Evolutionary conservation across 163 green algal species (phyloP), one percentile per base, ranked within the genome.

Genomic region (Smithsoniella earleae): DNA sequence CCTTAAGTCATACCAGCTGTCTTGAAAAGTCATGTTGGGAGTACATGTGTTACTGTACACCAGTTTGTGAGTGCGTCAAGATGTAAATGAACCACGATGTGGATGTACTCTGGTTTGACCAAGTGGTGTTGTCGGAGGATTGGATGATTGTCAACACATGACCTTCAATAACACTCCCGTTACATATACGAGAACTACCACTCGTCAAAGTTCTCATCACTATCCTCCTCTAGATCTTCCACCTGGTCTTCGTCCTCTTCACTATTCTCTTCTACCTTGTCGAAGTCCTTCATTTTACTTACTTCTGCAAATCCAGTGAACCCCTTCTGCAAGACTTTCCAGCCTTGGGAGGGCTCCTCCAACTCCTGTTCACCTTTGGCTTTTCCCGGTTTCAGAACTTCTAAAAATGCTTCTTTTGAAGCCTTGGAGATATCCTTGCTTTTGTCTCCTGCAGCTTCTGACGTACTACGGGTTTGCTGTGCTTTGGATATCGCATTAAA

Each of bases 291-390:
- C n/a, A 69, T 30, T 31, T 69, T 69, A 3, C 25, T 34, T n/a
- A 33, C 58, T n/a, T 69, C 58, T 18, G 40, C 16, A 18, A 69
- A 43, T 13, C 58, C 58, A n/a, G 58, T 69, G 58, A 69, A 69
- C 10, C 58, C 58, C 34, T 69, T 30, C 25, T 69, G 58, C 58
- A 69, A 34, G 6, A 69, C 58, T 31, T 69, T 69, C 58, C 58
- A 69, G 28, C 58, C 16, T 69, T 3, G n/a, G n/a, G n/a, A n/a
- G n/a, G n/a, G n/a, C n/a, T n/a, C n/a, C n/a, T n/a, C n/a, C n/a
- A n/a, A n/a, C n/a, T n/a, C n/a, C n/a, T n/a, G n/a, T n/a, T n/a
- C n/a, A n/a, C n/a, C n/a, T n/a, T n/a, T n/a, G n/a, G n/a, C n/a
- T n/a, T n/a, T n/a, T n/a, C n/a, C n/a, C 27, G 58, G 58, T 31